A percentile compares a stretch with the other conserved stretches of the same genome.
Evolutionary conservation across 306 rosid species (phyloP).

Genomic region (Vigna unguiculata): DNA sequence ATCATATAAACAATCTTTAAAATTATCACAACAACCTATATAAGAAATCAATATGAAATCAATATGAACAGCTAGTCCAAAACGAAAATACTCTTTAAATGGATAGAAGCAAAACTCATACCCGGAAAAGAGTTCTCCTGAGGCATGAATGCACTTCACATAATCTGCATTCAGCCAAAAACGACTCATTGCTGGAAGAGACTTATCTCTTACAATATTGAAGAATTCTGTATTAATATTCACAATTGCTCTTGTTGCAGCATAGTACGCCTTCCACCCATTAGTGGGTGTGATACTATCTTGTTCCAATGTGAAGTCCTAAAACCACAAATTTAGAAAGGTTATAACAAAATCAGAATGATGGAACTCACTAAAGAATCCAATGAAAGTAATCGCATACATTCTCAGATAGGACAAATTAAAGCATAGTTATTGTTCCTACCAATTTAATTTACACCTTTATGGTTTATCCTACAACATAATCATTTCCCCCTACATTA

Average conservation of each 20-base stretch:
- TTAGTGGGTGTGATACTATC: slow-evolving; percentile 75
- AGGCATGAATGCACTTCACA: slow-evolving; percentile 91
- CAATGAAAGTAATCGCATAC: background rate
- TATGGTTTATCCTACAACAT: slow-evolving; percentile 1
- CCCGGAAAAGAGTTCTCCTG: slow-evolving; percentile 96
- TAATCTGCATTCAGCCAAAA: slow-evolving; percentile 97
- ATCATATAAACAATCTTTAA: slow-evolving; percentile 25
- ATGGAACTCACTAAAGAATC: background rate
- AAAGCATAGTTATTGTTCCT: background rate
- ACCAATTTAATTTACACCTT: background rate
- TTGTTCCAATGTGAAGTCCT: slow-evolving; percentile 98
- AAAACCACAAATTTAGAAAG: slow-evolving; percentile 41
- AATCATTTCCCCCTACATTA: slow-evolving; percentile 12
- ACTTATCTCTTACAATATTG: slow-evolving; percentile 81
- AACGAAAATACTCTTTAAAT: background rate
- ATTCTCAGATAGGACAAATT: slow-evolving; percentile 3
- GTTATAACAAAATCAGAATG: slow-evolving; percentile 28
- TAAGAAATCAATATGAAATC: slow-evolving; percentile 26
- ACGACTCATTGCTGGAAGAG: slow-evolving; percentile 78
- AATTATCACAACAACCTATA: background rate
- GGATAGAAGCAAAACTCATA: slow-evolving; percentile 47
- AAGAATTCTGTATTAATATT: slow-evolving; percentile 82
- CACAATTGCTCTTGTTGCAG: slow-evolving; percentile 94
- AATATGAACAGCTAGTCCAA: slow-evolving; percentile 11
- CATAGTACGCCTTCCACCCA: slow-evolving; percentile 99